These are phyloP conservation scores for Fraxinus americana DNA, from an alignment of 257 asterid genomes.

Conservation along the genomic window DNA sequence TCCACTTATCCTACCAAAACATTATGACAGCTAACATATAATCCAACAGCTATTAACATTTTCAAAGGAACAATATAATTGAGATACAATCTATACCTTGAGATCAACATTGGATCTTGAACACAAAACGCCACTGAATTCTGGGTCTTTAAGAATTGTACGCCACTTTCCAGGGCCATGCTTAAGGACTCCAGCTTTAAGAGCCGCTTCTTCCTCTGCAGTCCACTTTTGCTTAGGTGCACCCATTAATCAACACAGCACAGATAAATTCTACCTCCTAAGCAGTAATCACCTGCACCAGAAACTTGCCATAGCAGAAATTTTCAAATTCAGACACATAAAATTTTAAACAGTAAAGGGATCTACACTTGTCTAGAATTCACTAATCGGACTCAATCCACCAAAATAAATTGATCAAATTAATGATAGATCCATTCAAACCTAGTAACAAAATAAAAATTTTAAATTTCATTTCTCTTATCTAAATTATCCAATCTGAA, in stretches of 20 bases:
- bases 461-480: neutral
- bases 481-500: neutral
- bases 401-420: neutral
- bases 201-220: constrained; percentile 97
- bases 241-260: constrained; percentile 56
- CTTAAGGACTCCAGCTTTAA: constrained; percentile 90
- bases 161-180: constrained; percentile 99
- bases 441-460: neutral
- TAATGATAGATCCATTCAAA: neutral
- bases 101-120: constrained; percentile 94
- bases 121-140: constrained; percentile 72
- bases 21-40: neutral
- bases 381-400: neutral
- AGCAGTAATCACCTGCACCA: constrained; percentile 26
- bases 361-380: neutral
- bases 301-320: neutral
- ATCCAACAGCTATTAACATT: neutral
- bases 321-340: neutral
- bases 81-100: constrained; percentile 56
- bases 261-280: neutral
- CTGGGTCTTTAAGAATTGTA: constrained; percentile 91
- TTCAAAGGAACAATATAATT: neutral
- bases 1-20: constrained; percentile 83
- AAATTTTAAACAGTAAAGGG: neutral
- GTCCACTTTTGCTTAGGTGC: constrained; percentile 99